A percentile compares a stretch with the other conserved stretches of the same genome.
Evolutionary conservation across 305 asterid species (phyloP).

Genomic region (Caryopteris hybrid): DNA sequence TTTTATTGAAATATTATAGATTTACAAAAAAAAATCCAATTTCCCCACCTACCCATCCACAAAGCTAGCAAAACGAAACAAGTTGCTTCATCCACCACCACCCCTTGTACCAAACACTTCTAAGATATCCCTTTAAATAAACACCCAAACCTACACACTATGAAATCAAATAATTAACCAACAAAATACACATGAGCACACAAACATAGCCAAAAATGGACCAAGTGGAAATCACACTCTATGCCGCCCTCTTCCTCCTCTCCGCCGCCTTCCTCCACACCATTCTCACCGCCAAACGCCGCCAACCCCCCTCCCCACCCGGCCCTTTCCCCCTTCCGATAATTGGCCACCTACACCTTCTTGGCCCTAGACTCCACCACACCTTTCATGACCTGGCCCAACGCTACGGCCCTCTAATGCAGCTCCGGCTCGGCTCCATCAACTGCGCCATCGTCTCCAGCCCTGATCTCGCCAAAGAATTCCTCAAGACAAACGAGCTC

Average conservation of each 20-base stretch:
- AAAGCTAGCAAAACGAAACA: too few species aligned
- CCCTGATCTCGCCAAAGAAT: slow-evolving; percentile 36
- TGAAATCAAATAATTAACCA: too few species aligned
- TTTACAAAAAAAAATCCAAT: not conserved
- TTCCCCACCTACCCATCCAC: not conserved
- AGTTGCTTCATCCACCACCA: not conserved
- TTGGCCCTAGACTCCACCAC: slow-evolving; percentile 38
- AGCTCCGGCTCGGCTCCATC: slow-evolving; percentile 33
- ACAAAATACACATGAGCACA: too few species aligned
- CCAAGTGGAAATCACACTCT: not conserved
- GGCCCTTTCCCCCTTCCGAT: slow-evolving; percentile 52
- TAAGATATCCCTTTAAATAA: too few species aligned
- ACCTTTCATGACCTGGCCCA: slow-evolving; percentile 33
- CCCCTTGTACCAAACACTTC: not conserved
- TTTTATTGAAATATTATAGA: too few species aligned
- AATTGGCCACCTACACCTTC: slow-evolving; percentile 52
- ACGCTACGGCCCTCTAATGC: slow-evolving; percentile 40
- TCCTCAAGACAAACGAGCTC: slow-evolving; percentile 40
- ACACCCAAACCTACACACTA: too few species aligned
- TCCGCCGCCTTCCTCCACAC: slow-evolving; percentile 4
- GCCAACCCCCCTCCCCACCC: slow-evolving; percentile 30
- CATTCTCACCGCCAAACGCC: not conserved
- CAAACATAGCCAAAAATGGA: not conserved
- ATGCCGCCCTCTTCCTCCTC: slow-evolving; percentile 25
- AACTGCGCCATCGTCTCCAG: slow-evolving; percentile 37